A percentile compares a stretch with the other conserved stretches of the same genome.
These are phyloP conservation scores for Annulohypoxylon truncatum DNA, from an alignment of 2,329 filamentous ascomycete species.

Conservation along the genomic window DNA sequence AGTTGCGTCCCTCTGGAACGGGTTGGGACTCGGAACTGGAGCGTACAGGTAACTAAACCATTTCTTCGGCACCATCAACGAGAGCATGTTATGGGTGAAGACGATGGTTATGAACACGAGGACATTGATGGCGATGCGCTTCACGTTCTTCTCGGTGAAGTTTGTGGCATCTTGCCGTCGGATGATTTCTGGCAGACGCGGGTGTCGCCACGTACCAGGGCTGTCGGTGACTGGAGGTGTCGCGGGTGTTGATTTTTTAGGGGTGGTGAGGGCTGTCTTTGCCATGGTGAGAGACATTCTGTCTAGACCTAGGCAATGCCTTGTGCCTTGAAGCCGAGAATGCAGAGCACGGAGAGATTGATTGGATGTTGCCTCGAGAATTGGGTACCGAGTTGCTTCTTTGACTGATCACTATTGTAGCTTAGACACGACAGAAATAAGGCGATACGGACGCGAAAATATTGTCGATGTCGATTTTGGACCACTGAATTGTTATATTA, in stretches of 20 bases:
- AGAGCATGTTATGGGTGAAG: constrained; percentile 31
- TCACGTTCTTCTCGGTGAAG: constrained; percentile 82
- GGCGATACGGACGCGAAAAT: constrained; percentile 5
- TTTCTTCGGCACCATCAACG: constrained; percentile 41
- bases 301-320: not conserved
- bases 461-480: constrained; percentile 10
- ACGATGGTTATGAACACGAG: constrained; percentile 50
- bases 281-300: constrained; percentile 50
- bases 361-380: constrained; percentile 9
- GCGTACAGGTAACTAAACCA: constrained; percentile 43
- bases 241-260: constrained; percentile 46
- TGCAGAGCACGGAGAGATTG: constrained; percentile 1
- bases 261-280: constrained; percentile 56
- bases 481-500: constrained; percentile 13
- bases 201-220: constrained; percentile 90
- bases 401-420: constrained; percentile 13
- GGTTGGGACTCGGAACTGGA: not conserved
- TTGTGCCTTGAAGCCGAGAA: constrained; percentile 6
- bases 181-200: constrained; percentile 87
- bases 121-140: constrained; percentile 75
- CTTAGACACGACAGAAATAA: constrained; percentile 1
- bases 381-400: constrained; percentile 9
- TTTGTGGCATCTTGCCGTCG: constrained; percentile 80
- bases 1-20: constrained; percentile 21
- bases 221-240: constrained; percentile 58